A percentile compares a stretch with the other conserved stretches of the same genome.
phyloP scores from a whole-genome alignment of 1,284 basidiomycete species.

The Gomphus bonarii region DNA sequence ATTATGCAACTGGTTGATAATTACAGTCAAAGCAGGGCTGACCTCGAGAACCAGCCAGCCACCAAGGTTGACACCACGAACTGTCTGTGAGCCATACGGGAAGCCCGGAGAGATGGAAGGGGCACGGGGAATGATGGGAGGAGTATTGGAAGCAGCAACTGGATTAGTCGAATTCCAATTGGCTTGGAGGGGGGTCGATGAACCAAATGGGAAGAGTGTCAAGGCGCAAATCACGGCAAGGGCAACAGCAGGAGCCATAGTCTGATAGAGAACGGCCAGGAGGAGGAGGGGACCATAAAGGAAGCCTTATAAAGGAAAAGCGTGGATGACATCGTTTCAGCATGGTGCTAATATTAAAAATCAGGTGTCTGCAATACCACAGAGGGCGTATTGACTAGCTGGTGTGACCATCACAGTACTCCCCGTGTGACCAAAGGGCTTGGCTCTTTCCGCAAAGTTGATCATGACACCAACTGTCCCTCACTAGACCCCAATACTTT shows the following conservation, averaged over 20 bases:
- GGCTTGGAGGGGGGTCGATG: not conserved
- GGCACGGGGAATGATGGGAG: not conserved
- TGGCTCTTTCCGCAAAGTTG: no score
- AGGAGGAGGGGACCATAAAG: not conserved
- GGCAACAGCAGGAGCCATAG: not conserved
- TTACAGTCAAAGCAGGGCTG: slow-evolving; percentile 4
- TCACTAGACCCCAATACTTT: no score
- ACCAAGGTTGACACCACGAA: slow-evolving; percentile 67
- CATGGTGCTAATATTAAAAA: not conserved
- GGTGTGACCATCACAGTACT: no score
- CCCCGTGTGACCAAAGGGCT: no score
- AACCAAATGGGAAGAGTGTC: not conserved
- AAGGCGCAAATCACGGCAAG: not conserved
- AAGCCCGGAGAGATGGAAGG: slow-evolving; percentile 31
- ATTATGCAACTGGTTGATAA: not conserved
- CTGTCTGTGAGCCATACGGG: slow-evolving; percentile 45
- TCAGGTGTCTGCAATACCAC: not conserved
- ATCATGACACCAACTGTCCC: no score
- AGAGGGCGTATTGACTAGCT: no score
- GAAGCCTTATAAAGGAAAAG: not conserved
- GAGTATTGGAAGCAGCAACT: not conserved
- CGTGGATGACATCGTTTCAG: not conserved
- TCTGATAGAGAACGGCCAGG: not conserved
- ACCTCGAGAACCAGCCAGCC: slow-evolving; percentile 78
- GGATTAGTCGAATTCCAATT: slow-evolving; percentile 15